Percentiles rank a stretch among this genome's conserved stretches.
These are phyloP conservation scores for Deinandra increscens DNA, from an alignment of 129 eudicot species.

Conservation along the genomic window DNA sequence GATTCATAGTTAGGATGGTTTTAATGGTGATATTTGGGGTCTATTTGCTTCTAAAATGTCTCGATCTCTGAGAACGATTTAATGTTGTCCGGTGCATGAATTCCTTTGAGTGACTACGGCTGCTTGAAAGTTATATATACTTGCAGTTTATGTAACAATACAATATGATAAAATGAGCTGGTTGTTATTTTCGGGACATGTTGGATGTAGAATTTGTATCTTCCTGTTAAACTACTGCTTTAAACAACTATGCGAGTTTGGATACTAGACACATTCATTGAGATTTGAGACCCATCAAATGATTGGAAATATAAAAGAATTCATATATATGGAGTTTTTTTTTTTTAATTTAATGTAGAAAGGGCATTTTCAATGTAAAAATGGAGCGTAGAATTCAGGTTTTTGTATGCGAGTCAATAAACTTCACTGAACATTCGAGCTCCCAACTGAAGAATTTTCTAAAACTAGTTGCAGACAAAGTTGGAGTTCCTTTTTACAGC, in stretches of 20 bases:
- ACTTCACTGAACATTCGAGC: too few species aligned
- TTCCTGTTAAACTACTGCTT: background rate
- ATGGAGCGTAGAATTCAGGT: too few species aligned
- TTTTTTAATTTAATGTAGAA: background rate
- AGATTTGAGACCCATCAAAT: too few species aligned
- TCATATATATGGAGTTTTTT: background rate
- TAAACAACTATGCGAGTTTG: background rate
- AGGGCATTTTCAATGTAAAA: too few species aligned
- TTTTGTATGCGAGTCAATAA: too few species aligned
- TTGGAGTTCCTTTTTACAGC: too few species aligned
- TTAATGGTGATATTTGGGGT: background rate
- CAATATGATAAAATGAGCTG: background rate
- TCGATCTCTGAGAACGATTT: background rate
- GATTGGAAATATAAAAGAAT: background rate
- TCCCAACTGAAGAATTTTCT: too few species aligned
- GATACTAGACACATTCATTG: too few species aligned
- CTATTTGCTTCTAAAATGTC: background rate
- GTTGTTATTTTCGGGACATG: too few species aligned
- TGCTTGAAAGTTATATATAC: background rate
- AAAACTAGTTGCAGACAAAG: too few species aligned
- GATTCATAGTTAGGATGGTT: background rate
- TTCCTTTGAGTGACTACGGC: background rate
- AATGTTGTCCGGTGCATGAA: background rate
- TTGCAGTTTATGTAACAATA: background rate
- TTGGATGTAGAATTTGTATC: too few species aligned